phyloP scores from a whole-genome alignment of 208 protist species.

The Crithidia fasciculata region DNA sequence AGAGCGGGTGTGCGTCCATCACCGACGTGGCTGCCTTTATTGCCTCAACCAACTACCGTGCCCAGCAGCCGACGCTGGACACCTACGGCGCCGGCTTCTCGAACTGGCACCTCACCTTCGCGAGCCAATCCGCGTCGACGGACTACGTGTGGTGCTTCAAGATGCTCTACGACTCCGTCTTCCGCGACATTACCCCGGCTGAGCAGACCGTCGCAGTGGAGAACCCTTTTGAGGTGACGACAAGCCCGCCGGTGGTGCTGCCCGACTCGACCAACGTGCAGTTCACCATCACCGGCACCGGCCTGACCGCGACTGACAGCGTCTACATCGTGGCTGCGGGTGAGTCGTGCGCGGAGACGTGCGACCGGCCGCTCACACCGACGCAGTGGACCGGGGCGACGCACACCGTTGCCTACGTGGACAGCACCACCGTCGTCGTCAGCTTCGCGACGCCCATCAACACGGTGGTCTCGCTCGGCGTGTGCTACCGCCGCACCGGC shows the following conservation, averaged over 20 bases:
- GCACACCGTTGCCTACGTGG: constrained; percentile 51
- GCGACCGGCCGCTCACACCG: constrained; percentile 57
- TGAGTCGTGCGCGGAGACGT: constrained; percentile 77
- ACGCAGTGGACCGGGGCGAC: constrained; percentile 38
- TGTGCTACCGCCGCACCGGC: constrained; percentile 83
- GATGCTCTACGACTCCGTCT: constrained; percentile 50
- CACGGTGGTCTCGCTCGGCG: constrained; percentile 46
- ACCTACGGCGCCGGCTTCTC: constrained; percentile 40
- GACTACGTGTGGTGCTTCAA: constrained; percentile 77
- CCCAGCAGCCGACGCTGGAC: constrained; percentile 38
- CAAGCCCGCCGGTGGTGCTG: constrained; percentile 59
- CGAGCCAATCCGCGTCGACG: constrained; percentile 26
- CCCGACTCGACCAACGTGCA: constrained; percentile 43
- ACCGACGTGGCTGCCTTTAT: constrained; percentile 25
- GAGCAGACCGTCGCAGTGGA: constrained; percentile 42
- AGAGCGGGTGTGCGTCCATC: constrained; percentile 29
- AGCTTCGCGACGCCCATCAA: constrained; percentile 46
- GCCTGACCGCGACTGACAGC: constrained; percentile 49
- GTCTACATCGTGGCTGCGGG: constrained; percentile 62
- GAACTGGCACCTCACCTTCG: constrained; percentile 75
- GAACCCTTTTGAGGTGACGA: constrained; percentile 54
- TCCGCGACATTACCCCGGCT: constrained; percentile 41
- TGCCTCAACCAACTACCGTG: constrained; percentile 24
- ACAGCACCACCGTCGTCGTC: constrained; percentile 51
- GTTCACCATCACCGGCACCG: constrained; percentile 63